These are phyloP conservation scores for Pterulicium gracile DNA, from an alignment of 1,284 basidiomycete species.

Conservation along the genomic window DNA sequence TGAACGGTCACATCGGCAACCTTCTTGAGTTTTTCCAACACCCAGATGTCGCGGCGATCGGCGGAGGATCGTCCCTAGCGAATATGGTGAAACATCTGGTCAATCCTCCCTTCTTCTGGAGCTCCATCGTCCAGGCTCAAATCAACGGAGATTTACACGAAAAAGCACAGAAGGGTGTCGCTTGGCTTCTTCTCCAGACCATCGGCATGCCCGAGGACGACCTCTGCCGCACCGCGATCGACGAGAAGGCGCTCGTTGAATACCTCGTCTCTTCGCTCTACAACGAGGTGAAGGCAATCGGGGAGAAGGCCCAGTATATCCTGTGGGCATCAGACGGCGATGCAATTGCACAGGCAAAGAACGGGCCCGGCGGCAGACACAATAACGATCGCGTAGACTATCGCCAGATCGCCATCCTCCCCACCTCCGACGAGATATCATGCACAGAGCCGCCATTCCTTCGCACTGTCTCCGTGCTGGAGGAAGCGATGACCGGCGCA, in stretches of 20 bases:
- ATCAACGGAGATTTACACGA: constrained; percentile 23
- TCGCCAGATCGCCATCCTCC: constrained; percentile 44
- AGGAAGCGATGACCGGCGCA: constrained; percentile 27
- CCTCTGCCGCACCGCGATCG: constrained; percentile 27
- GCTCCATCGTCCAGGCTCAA: constrained; percentile 29
- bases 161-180: constrained; percentile 28
- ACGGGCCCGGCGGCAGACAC: constrained; percentile 47
- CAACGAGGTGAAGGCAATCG: constrained; percentile 21
- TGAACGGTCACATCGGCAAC: constrained; percentile 31
- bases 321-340: constrained; percentile 20
- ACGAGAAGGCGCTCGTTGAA: constrained; percentile 20
- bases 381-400: constrained; percentile 55
- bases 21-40: constrained; percentile 31
- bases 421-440: constrained; percentile 44
- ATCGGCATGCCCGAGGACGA: constrained; percentile 20
- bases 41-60: constrained; percentile 25
- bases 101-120: constrained; percentile 47
- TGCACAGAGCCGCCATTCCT: constrained; percentile 35
- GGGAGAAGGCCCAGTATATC: constrained; percentile 32
- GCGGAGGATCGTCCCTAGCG: constrained; percentile 30
- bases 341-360: constrained; percentile 13
- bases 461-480: constrained; percentile 29
- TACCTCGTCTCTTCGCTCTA: constrained; percentile 25
- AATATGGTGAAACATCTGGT: constrained; percentile 31
- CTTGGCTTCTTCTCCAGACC: constrained; percentile 40